These are phyloP conservation scores for Alternaria arbusti DNA, from an alignment of 2,329 filamentous ascomycete genomes.

Conservation along the genomic window DNA sequence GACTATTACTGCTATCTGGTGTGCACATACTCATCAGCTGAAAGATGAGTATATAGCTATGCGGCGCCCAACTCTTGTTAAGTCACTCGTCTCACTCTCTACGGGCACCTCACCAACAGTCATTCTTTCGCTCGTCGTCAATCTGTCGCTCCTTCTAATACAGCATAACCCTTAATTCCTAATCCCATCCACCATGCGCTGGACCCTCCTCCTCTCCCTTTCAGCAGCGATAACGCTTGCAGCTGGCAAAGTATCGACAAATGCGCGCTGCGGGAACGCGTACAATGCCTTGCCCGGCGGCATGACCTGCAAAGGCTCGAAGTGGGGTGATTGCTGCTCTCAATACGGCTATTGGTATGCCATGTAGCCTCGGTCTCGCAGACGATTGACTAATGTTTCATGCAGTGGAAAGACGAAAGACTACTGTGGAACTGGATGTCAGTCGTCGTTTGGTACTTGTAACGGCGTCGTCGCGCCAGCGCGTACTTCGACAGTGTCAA, in stretches of 20 bases:
- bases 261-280: conserved; percentile 2
- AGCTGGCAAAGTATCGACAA: not conserved
- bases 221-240: not conserved
- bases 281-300: not conserved
- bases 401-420: not conserved
- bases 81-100: not conserved
- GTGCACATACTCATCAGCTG: not conserved
- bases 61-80: not conserved
- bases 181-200: not conserved
- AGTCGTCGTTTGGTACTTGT: not conserved
- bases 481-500: not conserved
- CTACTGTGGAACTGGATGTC: conserved; percentile 2
- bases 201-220: not conserved
- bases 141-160: accelerated
- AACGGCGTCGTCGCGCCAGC: not conserved
- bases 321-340: conserved; percentile 4
- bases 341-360: conserved; percentile 1
- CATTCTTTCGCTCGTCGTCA: not conserved
- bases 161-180: not conserved
- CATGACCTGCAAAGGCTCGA: not conserved
- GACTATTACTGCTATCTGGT: accelerated
- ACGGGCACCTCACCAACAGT: not conserved
- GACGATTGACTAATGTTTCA: not conserved
- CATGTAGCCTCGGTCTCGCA: not conserved
- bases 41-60: not conserved